Evolutionary conservation across 208 protist genomes (phyloP).

Genomic region (Leishmania tropica): DNA sequence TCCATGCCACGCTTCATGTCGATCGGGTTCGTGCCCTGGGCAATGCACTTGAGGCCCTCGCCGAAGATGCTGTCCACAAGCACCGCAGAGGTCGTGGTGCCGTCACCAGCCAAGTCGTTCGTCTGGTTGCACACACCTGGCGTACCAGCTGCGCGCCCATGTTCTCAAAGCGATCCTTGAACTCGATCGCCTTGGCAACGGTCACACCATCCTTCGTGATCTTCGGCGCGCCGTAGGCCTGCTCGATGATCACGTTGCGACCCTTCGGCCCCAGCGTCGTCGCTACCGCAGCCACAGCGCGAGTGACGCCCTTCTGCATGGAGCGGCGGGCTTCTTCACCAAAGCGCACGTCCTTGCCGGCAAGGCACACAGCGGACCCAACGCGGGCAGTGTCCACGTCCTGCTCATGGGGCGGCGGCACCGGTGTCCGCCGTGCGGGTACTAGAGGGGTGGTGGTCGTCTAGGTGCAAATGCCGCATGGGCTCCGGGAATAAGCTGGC

Average conservation of each 20-base stretch:
- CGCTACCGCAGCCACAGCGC: constrained; percentile 96
- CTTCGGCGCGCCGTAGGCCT: constrained; percentile 97
- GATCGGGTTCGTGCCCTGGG: constrained; percentile 99
- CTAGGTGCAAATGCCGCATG: too few relatives aligned
- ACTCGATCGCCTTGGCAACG: constrained; percentile 99
- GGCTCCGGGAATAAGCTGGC: too few relatives aligned
- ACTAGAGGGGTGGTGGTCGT: too few relatives aligned
- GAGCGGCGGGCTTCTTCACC: constrained; percentile 89
- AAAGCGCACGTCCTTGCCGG: constrained; percentile 96
- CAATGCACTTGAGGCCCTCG: constrained; percentile 97
- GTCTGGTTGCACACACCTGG: constrained; percentile 97
- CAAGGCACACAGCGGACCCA: constrained; percentile 44
- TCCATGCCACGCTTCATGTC: constrained; percentile 99
- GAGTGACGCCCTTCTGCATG: constrained; percentile 96
- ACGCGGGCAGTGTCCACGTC: too few relatives aligned
- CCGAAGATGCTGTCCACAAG: constrained; percentile 98
- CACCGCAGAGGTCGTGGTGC: constrained; percentile 99
- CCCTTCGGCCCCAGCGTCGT: constrained; percentile 99
- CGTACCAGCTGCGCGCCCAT: constrained; percentile 98
- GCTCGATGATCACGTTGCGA: constrained; percentile 99
- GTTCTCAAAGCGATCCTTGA: constrained; percentile 98
- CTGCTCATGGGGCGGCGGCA: too few relatives aligned
- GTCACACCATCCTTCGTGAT: constrained; percentile 99
- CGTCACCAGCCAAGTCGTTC: constrained; percentile 98
- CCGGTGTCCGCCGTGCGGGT: too few relatives aligned